Percentiles rank a stretch among this genome's conserved stretches.
Conservation (phyloP, 495 filamentous ascomycete species). For the Cladorrhinum samala region DNA sequence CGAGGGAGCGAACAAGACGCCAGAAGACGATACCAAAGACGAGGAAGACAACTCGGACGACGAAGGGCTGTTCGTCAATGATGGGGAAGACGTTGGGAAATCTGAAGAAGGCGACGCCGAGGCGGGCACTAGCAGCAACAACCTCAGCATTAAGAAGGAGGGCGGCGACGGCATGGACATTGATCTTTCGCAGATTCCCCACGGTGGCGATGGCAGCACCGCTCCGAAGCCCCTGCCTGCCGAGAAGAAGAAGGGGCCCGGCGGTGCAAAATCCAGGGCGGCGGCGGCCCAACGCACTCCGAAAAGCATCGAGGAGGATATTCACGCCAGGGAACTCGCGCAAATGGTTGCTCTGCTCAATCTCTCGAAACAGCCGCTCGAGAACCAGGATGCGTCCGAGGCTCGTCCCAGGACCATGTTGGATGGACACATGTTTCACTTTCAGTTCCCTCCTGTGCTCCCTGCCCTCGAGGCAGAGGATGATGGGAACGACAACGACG, state of each 20-base stretch:
- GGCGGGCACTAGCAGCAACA: too few relatives aligned
- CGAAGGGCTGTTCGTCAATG: slow-evolving; percentile 35
- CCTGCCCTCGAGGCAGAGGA: slow-evolving; percentile 43
- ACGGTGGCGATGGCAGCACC: slow-evolving; percentile 5
- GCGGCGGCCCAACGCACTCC: slow-evolving; percentile 26
- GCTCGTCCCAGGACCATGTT: slow-evolving; percentile 15
- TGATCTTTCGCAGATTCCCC: slow-evolving; percentile 35
- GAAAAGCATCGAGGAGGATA: slow-evolving; percentile 23
- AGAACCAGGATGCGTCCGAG: slow-evolving; percentile 11
- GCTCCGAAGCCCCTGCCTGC: slow-evolving; percentile 27
- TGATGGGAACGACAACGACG: slow-evolving; percentile 10
- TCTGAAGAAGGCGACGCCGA: too few relatives aligned
- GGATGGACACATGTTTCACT: slow-evolving; percentile 53
- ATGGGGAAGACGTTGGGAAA: slow-evolving; percentile 26
- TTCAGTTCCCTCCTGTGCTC: slow-evolving; percentile 58
- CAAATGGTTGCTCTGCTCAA: slow-evolving; percentile 29
- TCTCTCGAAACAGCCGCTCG: slow-evolving; percentile 12
- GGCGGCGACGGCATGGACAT: slow-evolving; percentile 21
- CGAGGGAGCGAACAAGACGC: slow-evolving; percentile 45
- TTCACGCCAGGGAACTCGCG: slow-evolving; percentile 25
- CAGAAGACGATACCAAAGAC: slow-evolving; percentile 23
- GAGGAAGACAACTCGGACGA: slow-evolving; percentile 40
- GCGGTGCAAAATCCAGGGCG: slow-evolving; percentile 18
- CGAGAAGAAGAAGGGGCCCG: slow-evolving; percentile 23
- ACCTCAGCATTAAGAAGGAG: slow-evolving; percentile 26